Percentiles rank a stretch among this genome's conserved stretches.
Conservation (phyloP, 202 grass and related monocot species). For the Saccharum hybrid region DNA sequence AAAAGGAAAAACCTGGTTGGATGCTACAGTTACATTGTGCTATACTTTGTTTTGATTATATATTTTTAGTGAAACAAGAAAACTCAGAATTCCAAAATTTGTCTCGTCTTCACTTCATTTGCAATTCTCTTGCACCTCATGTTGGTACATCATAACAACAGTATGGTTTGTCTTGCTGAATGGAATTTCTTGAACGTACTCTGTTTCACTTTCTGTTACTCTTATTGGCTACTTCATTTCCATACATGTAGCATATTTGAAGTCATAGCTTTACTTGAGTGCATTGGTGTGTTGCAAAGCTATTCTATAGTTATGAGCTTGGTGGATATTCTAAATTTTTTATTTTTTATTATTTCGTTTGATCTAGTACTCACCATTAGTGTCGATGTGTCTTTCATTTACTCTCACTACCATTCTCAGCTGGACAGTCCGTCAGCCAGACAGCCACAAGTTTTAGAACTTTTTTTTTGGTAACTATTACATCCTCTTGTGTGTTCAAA, state of each 20-base stretch:
- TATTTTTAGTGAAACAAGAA: background rate
- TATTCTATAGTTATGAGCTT: background rate
- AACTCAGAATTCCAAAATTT: background rate
- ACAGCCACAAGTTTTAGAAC: background rate
- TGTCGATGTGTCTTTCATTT: background rate
- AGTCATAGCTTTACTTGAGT: background rate
- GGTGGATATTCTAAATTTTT: background rate
- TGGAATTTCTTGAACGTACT: background rate
- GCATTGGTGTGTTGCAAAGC: background rate
- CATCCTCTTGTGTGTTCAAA: background rate
- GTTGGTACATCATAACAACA: background rate
- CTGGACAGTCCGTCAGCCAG: background rate
- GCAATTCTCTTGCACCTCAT: background rate
- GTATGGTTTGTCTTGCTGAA: background rate
- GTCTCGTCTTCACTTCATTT: background rate
- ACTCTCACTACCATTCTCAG: background rate
- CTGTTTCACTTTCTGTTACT: background rate
- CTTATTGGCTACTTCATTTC: slow-evolving; percentile 1
- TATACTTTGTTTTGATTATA: slow-evolving; percentile 18
- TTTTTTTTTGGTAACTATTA: background rate
- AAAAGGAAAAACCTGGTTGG: background rate
- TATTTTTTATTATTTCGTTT: background rate
- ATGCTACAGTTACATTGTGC: background rate
- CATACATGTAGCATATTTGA: background rate
- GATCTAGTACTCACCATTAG: background rate